Evolutionary conservation across 1,284 basidiomycete species (phyloP).

Genomic region (Heterobasidion annosum): DNA sequence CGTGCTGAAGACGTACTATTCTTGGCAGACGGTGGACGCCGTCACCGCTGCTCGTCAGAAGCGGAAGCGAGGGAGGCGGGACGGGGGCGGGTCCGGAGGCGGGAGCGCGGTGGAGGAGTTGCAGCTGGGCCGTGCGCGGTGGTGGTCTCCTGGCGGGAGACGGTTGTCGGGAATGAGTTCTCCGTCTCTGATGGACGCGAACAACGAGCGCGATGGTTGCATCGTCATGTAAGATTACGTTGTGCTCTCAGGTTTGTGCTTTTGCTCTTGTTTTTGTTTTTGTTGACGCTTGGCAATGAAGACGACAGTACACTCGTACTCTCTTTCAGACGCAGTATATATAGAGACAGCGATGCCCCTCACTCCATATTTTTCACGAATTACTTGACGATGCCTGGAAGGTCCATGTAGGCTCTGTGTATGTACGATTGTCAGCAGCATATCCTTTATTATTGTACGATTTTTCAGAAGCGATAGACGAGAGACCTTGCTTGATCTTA

Average conservation of each 20-base stretch:
- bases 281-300: not conserved
- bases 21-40: constrained; percentile 77
- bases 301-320: not conserved
- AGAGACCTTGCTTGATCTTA: too few species aligned
- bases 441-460: not conserved
- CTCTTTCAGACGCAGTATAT: not conserved
- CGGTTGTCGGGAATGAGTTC: constrained; percentile 22
- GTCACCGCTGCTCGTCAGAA: constrained; percentile 58
- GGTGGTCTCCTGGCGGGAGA: constrained; percentile 36
- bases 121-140: constrained; percentile 21
- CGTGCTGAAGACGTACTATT: constrained; percentile 78
- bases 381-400: not conserved
- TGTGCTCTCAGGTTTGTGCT: not conserved
- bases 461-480: too few species aligned
- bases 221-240: constrained; percentile 28
- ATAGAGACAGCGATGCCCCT: too few species aligned
- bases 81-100: constrained; percentile 25
- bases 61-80: constrained; percentile 33
- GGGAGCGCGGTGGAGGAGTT: constrained; percentile 21
- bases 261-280: not conserved
- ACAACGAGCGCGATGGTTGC: constrained; percentile 30
- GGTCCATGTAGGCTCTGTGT: not conserved
- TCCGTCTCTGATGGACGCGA: constrained; percentile 20
- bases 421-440: not conserved
- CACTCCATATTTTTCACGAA: not conserved